phyloP scores from a whole-genome alignment of 805 yeast genomes.

The Yarrowia sp. region DNA sequence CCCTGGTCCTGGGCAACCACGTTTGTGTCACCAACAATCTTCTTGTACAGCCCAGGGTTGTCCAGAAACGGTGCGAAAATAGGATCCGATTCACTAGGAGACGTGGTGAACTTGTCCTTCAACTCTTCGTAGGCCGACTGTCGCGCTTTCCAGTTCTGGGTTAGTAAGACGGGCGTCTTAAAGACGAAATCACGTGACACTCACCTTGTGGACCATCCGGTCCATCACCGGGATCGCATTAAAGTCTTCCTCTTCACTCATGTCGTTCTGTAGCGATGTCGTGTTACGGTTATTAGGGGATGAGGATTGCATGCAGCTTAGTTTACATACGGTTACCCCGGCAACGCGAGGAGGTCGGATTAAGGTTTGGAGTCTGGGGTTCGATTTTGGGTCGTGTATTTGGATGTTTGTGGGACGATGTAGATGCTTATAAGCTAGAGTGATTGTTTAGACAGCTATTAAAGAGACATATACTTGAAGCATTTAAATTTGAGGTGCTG shows the following conservation, averaged over 20 bases:
- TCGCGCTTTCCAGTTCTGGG: slow-evolving; percentile 77
- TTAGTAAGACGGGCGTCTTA: neutral
- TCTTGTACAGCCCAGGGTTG: slow-evolving; percentile 55
- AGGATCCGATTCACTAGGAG: slow-evolving; percentile 55
- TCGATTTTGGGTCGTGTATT: neutral
- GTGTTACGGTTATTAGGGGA: neutral
- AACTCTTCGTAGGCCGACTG: slow-evolving; percentile 73
- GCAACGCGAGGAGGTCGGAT: neutral
- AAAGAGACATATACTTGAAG: no score
- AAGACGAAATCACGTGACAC: slow-evolving; percentile 33
- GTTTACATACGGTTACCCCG: slow-evolving; percentile 14
- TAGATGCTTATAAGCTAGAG: no score
- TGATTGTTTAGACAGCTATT: no score
- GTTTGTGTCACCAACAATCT: slow-evolving; percentile 70
- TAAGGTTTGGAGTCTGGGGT: neutral
- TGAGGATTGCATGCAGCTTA: neutral
- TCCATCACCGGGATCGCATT: slow-evolving; percentile 63
- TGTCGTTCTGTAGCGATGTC: slow-evolving; percentile 26
- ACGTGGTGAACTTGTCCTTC: slow-evolving; percentile 49
- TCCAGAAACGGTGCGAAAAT: slow-evolving; percentile 52
- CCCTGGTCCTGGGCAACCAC: slow-evolving; percentile 92
- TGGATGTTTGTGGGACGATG: no score
- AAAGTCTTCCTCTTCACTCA: slow-evolving; percentile 58
- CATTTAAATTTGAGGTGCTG: no score
- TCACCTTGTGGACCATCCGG: slow-evolving; percentile 59